Evolutionary conservation across 208 protist genomes (phyloP), one percentile per base, ranked within the genome.

Genomic region (Trypanosoma avium): DNA sequence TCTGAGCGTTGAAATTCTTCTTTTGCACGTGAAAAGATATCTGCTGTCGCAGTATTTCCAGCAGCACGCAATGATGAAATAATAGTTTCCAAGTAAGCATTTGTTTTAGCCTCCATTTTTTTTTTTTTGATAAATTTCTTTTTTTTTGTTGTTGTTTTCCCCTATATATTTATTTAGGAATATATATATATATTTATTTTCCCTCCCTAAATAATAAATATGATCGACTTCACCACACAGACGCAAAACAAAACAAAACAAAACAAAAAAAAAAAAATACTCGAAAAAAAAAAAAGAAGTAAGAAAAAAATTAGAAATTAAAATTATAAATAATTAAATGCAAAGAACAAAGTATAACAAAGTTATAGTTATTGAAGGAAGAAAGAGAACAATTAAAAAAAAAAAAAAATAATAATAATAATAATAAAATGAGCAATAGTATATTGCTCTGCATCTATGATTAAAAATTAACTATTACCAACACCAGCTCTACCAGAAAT

Each of bases 11-110:
- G 46, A 26, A 84, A 76, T 32, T 91, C 69, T 15, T 62, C 66
- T 19, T 75, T 47, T 4, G 71, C 79, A 9, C 59, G 60, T 8
- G 70, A 62, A 12, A 91, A 67, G 1, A 79, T 53, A 45, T 80
- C 69, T 0, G 77, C 84, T 1, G 79, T 85, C 19, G 19, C 72
- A 9, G 61, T 55, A 26, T 77, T 59, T 30, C 77, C 79, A 0
- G 70, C 53, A 9, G 50, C 30, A 19, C 65, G 72, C 22, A 94
- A 68, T 17, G 58, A 43, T 29, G 21, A 66, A 60, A 73, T 75
- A 30, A 92, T 65, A 1, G 32, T 63, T 21, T 73, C 61, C n/a
- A 94, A 70, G 61, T 90, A 90, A 1, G 38, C 53, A 24, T 61
- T 62, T 21, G 81, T 71, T 29, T 46, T 60, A 27, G 72, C 73